A percentile compares a stretch with the other conserved stretches of the same genome.
phyloP scores from a whole-genome alignment of 1,139 yeast species.

The Geotrichum carabidarum region DNA sequence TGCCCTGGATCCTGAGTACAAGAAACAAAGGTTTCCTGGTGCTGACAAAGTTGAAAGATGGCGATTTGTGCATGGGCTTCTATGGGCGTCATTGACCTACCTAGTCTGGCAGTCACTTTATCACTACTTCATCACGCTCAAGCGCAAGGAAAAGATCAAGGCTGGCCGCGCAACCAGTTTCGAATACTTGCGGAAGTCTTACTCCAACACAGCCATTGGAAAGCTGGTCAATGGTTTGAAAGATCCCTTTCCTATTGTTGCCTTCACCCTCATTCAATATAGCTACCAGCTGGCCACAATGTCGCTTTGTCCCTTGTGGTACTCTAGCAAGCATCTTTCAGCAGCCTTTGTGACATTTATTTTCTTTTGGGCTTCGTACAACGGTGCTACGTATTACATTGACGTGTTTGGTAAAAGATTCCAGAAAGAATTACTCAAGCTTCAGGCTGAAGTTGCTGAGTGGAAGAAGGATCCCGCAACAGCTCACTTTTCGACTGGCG shows the following conservation, averaged over 20 bases:
- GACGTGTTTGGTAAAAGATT: slow-evolving; percentile 80
- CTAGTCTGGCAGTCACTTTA: slow-evolving; percentile 87
- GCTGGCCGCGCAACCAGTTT: slow-evolving; percentile 86
- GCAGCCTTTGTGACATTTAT: slow-evolving; percentile 64
- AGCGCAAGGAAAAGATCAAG: slow-evolving; percentile 71
- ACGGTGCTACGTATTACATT: slow-evolving; percentile 91
- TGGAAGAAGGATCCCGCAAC: slow-evolving; percentile 2
- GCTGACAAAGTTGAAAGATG: slow-evolving; percentile 62
- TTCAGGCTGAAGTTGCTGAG: slow-evolving; percentile 60
- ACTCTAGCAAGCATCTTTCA: slow-evolving; percentile 61
- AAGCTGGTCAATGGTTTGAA: slow-evolving; percentile 76
- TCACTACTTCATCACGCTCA: slow-evolving; percentile 86
- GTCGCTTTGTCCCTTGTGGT: slow-evolving; percentile 86
- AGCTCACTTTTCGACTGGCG: background rate
- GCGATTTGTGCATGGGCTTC: slow-evolving; percentile 65
- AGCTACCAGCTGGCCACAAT: slow-evolving; percentile 80
- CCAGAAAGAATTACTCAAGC: slow-evolving; percentile 70
- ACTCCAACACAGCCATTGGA: slow-evolving; percentile 64
- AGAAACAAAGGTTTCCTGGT: slow-evolving; percentile 67
- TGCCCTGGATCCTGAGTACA: slow-evolving; percentile 54
- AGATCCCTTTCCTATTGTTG: slow-evolving; percentile 74
- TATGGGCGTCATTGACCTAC: slow-evolving; percentile 76
- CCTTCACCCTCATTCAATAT: slow-evolving; percentile 82
- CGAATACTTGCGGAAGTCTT: slow-evolving; percentile 70
- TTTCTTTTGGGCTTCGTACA: slow-evolving; percentile 74